Base-by-base conservation (phyloP, 495 filamentous ascomycete species). In the Aspergillus homomorphus region DNA sequence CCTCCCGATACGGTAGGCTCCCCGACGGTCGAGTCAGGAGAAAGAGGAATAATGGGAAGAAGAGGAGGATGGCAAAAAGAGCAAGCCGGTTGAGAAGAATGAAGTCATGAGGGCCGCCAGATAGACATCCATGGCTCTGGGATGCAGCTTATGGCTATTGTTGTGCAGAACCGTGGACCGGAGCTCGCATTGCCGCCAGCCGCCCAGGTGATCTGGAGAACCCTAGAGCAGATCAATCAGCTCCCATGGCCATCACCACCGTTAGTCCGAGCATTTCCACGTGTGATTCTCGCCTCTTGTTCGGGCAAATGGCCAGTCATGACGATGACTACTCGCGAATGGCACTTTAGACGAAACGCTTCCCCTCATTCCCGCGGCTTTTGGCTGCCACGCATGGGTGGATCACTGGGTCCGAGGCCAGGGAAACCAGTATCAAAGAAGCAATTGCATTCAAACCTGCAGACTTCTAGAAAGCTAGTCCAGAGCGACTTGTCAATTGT, bases 21-120 rank as follows among this genome's bases (percentile, higher is more conserved):
- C 16, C 48, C 48, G 48, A 30, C 15, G 24, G 48, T 16, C 48
- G 48, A 51, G 48, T 51, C 24, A 51, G 48, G 24, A 26, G n/a
- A 4, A 28, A 28, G 26, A 28, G 26, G 3, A 38, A 38, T 2
- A 38, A 38, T 3, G 33, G 12, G 12, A 14, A 14, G 33, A 14
- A 38, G 15, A 38, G 33, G 4, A 14, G 15, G 33, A 38, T 10
- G 33, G 33, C 33, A 38, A 14, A 10, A 14, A 38, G 33, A 38
- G 15, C n/a, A n/a, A n/a, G n/a, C n/a, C n/a, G n/a, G 4, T 14
- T 38, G 7, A 38, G 15, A 38, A 38, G 33, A n/a, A n/a, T n/a
- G 33, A 38, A 14, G 12, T 14, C 12, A 38, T 28, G 33, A 38
- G 33, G 12, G 33, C 33, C 7, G 33, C 33, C 6, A 38, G 4